Evolutionary conservation across 768 basidiomycete genomes (phyloP).

Genomic region (Mycena vulgaris): DNA sequence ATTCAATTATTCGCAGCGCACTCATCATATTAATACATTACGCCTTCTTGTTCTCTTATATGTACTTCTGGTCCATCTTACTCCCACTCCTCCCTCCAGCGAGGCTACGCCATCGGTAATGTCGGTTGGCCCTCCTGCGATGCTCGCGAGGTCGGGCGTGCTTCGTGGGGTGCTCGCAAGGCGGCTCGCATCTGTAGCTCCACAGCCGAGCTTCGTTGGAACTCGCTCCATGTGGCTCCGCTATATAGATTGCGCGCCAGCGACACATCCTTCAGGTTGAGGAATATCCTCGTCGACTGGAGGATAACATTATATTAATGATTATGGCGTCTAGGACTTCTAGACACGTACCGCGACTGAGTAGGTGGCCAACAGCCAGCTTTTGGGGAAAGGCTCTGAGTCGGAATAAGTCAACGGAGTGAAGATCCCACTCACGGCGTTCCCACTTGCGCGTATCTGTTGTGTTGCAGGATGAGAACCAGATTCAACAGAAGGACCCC

Average conservation of each 20-base stretch:
- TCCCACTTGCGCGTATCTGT: conserved; percentile 20
- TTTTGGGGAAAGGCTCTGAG: too few species aligned
- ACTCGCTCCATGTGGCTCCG: conserved; percentile 16
- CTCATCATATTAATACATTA: too few species aligned
- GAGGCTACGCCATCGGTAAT: neutral
- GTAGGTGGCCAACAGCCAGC: conserved; percentile 27
- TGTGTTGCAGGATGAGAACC: conserved; percentile 5
- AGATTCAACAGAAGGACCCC: conserved; percentile 18
- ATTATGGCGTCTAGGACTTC: neutral
- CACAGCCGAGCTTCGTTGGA: neutral
- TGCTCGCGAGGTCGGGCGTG: neutral
- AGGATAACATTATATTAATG: neutral
- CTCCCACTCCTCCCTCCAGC: too few species aligned
- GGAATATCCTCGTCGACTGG: conserved; percentile 25
- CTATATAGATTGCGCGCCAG: neutral
- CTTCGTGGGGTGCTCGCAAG: neutral
- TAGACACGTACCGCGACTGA: conserved; percentile 15
- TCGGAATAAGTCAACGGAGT: too few species aligned
- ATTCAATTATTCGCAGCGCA: too few species aligned
- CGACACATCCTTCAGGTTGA: conserved; percentile 19
- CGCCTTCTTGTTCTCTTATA: too few species aligned
- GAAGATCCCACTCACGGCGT: conserved; percentile 8
- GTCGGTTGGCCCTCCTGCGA: neutral
- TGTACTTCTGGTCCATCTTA: too few species aligned
- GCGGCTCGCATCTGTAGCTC: neutral